These are phyloP conservation scores for Didymella segeticola DNA, from an alignment of 2,329 filamentous ascomycete species.

Conservation along the genomic window DNA sequence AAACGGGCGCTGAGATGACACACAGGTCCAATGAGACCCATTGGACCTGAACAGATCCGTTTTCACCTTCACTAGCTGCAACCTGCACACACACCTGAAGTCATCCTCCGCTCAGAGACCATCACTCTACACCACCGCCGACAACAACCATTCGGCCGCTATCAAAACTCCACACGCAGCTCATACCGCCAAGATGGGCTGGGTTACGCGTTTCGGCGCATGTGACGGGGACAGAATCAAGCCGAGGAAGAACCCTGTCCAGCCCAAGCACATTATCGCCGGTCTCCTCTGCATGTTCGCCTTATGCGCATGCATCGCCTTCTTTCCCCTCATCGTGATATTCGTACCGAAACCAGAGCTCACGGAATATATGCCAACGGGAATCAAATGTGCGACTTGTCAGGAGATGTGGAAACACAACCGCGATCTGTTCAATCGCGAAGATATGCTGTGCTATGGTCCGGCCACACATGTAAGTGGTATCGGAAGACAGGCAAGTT, in stretches of 20 bases:
- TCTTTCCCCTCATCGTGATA: neutral
- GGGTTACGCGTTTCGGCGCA: conserved; percentile 8
- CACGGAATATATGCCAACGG: conserved; percentile 1
- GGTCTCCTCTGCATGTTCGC: neutral
- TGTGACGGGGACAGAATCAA: neutral
- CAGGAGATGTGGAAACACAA: conserved; percentile 10
- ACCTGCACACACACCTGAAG: neutral
- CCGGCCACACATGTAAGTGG: conserved; percentile 1
- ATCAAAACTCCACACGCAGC: neutral
- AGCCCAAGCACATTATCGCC: neutral
- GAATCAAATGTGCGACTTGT: conserved; percentile 8
- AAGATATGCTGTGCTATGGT: conserved; percentile 12
- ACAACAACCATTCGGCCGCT: neutral
- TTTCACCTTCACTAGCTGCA: neutral
- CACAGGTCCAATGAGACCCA: neutral
- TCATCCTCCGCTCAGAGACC: neutral
- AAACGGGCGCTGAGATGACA: neutral
- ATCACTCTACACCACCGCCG: neutral
- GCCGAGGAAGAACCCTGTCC: neutral
- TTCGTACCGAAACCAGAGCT: conserved; percentile 5
- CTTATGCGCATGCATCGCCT: neutral
- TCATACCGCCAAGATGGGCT: neutral
- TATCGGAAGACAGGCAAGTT: neutral
- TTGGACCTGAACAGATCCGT: neutral
- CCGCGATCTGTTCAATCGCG: conserved; percentile 4